Evolutionary conservation across 306 rosid species (phyloP).

Genomic region (Cicer chorassanicum): DNA sequence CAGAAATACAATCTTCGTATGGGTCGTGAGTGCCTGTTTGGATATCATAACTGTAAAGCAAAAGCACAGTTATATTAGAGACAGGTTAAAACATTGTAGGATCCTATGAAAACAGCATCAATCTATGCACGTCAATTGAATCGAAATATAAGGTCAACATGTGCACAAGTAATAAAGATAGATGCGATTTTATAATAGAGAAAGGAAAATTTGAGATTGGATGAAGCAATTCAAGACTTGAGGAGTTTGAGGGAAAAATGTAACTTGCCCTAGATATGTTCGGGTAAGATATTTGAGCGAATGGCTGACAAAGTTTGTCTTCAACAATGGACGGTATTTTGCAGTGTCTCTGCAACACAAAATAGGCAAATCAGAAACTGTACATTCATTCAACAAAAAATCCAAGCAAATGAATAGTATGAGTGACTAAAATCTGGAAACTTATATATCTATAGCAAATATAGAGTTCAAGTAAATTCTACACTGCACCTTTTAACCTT

Average conservation of each 20-base stretch:
- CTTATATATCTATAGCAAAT: not conserved
- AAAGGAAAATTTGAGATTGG: slow-evolving; percentile 27
- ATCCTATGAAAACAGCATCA: not conserved
- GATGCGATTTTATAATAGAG: slow-evolving; percentile 16
- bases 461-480: slow-evolving; percentile 19
- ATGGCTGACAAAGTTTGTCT: slow-evolving; percentile 81
- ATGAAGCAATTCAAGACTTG: slow-evolving; percentile 13
- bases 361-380: slow-evolving; percentile 14
- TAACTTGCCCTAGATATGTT: slow-evolving; percentile 83
- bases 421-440: slow-evolving; percentile 29
- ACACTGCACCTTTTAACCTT: slow-evolving; percentile 9
- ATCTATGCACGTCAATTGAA: not conserved
- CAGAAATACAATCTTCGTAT: slow-evolving; percentile 73
- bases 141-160: not conserved
- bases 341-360: slow-evolving; percentile 79
- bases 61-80: slow-evolving; percentile 39
- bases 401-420: slow-evolving; percentile 26
- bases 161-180: not conserved
- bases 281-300: slow-evolving; percentile 83
- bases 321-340: slow-evolving; percentile 75
- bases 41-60: slow-evolving; percentile 73
- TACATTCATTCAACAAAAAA: slow-evolving; percentile 15
- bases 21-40: slow-evolving; percentile 72
- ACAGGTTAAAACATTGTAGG: slow-evolving; percentile 4
- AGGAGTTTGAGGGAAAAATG: slow-evolving; percentile 23